Conservation (phyloP, 768 basidiomycete genomes). For the Kwoniella dendrophila region DNA sequence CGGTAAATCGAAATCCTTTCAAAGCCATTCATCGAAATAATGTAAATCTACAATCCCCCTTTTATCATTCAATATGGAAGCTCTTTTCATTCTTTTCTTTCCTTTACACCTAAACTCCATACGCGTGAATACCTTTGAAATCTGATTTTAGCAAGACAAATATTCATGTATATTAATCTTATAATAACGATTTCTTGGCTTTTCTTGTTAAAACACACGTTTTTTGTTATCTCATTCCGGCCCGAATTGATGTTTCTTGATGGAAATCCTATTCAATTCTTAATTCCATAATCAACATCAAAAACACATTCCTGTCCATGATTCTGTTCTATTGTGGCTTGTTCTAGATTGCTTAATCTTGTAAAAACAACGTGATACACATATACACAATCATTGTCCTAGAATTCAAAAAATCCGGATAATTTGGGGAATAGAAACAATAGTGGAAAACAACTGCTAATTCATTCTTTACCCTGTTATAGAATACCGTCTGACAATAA, state of each 20-base stretch:
- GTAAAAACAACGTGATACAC: constrained; percentile 8
- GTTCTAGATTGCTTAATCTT: not conserved
- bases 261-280: not conserved
- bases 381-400: not conserved
- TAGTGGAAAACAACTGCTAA: too few relatives aligned
- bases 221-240: not conserved
- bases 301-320: constrained; percentile 5
- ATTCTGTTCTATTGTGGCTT: not conserved
- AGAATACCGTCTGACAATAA: not conserved
- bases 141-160: too few relatives aligned
- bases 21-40: too few relatives aligned
- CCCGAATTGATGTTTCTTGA: not conserved
- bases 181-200: not conserved
- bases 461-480: too few relatives aligned
- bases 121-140: not conserved
- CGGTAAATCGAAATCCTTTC: not conserved
- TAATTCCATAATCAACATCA: not conserved
- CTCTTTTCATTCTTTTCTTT: not conserved
- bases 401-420: too few relatives aligned
- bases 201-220: constrained; percentile 1
- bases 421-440: too few relatives aligned
- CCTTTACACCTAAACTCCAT: not conserved
- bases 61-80: not conserved
- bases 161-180: too few relatives aligned
- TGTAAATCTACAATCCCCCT: too few relatives aligned